These are phyloP conservation scores for Hemisphaericaspora lyxosophila DNA, from an alignment of 1,139 yeast genomes.

Conservation along the genomic window DNA sequence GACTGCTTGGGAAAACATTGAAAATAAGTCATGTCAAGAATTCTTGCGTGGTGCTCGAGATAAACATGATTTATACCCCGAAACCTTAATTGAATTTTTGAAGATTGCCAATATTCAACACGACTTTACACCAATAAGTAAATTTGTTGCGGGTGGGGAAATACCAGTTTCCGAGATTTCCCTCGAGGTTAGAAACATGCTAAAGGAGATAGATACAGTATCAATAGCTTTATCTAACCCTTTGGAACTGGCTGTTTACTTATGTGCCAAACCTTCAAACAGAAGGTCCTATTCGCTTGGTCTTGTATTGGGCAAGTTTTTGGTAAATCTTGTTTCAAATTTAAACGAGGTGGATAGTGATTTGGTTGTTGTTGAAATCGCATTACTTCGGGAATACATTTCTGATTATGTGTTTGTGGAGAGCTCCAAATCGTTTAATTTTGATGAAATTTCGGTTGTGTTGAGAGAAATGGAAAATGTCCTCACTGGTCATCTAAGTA, in stretches of 20 bases:
- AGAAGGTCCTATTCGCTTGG: slow-evolving; percentile 9
- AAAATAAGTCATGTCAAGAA: slow-evolving; percentile 4
- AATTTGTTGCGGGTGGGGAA: slow-evolving; percentile 15
- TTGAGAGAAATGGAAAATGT: not conserved
- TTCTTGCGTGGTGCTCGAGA: slow-evolving; percentile 9
- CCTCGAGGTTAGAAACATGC: slow-evolving; percentile 11
- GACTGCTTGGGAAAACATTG: slow-evolving; percentile 13
- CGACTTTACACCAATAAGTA: slow-evolving; percentile 18
- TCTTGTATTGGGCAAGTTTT: slow-evolving; percentile 15
- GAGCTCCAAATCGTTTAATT: slow-evolving; percentile 3
- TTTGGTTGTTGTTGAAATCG: slow-evolving; percentile 11
- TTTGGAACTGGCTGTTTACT: slow-evolving; percentile 38
- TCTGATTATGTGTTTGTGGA: slow-evolving; percentile 25
- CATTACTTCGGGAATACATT: slow-evolving; percentile 26
- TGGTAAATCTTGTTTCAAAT: slow-evolving; percentile 7
- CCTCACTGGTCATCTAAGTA: not conserved
- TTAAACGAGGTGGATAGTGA: not conserved
- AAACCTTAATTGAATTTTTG: slow-evolving; percentile 20
- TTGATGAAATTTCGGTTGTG: slow-evolving; percentile 7
- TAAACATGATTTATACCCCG: slow-evolving; percentile 8
- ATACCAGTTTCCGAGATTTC: slow-evolving; percentile 16
- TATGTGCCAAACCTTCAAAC: slow-evolving; percentile 21
- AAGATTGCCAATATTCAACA: slow-evolving; percentile 10
- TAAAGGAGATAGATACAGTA: slow-evolving; percentile 14
- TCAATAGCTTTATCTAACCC: slow-evolving; percentile 47